Conservation (phyloP, 345 rosid species). For the Barbarea vulgaris region DNA sequence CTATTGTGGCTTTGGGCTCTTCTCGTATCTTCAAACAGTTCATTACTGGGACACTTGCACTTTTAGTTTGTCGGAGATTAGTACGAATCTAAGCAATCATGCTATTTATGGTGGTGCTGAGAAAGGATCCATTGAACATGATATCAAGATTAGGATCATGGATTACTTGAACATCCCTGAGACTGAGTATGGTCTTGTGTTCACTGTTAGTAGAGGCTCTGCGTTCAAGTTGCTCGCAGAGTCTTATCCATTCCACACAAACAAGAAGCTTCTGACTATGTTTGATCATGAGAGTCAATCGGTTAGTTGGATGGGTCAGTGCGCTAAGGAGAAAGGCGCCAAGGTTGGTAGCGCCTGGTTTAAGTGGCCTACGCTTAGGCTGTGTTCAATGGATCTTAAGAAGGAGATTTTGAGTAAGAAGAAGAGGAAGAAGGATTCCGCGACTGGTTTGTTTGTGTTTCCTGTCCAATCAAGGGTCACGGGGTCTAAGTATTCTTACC, state of each 20-base stretch:
- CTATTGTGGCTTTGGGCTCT: slow-evolving; percentile 94
- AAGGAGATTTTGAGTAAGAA: slow-evolving; percentile 82
- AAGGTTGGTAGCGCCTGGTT: slow-evolving; percentile 91
- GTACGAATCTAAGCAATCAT: slow-evolving; percentile 94
- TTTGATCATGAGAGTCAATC: slow-evolving; percentile 98
- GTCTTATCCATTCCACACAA: slow-evolving; percentile 94
- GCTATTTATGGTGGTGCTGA: slow-evolving; percentile 95
- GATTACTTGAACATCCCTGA: slow-evolving; percentile 97
- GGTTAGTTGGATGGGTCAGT: slow-evolving; percentile 96
- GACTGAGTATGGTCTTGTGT: slow-evolving; percentile 96
- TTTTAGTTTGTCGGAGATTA: slow-evolving; percentile 92
- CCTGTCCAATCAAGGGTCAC: slow-evolving; percentile 98
- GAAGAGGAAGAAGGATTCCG: slow-evolving; percentile 89
- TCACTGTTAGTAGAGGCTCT: slow-evolving; percentile 99
- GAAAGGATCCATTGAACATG: slow-evolving; percentile 83
- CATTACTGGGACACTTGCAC: slow-evolving; percentile 98
- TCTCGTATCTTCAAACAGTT: slow-evolving; percentile 85
- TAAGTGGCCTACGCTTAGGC: slow-evolving; percentile 97
- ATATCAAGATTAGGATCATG: slow-evolving; percentile 90
- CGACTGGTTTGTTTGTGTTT: slow-evolving; percentile 88
- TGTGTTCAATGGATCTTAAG: slow-evolving; percentile 91
- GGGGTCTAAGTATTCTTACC: slow-evolving; percentile 96
- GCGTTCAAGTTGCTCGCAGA: slow-evolving; percentile 93
- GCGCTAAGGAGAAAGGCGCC: slow-evolving; percentile 94
- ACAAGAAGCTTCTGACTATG: slow-evolving; percentile 93